Conservation (phyloP, 345 rosid species). For the Cardamine resedifolia region DNA sequence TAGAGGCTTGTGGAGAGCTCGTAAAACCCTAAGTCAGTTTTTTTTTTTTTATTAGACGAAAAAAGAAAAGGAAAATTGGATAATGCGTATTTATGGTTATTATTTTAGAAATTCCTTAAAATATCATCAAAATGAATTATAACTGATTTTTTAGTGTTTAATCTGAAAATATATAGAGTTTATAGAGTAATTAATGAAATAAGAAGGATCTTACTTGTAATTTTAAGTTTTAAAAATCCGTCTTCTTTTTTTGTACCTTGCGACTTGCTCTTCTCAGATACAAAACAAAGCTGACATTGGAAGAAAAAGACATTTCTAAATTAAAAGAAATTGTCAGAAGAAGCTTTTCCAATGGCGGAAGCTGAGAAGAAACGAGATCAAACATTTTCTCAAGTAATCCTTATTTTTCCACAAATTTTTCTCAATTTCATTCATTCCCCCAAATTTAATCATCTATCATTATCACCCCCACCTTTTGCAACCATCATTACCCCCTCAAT, state of each 20-base stretch:
- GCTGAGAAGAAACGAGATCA: constrained; percentile 37
- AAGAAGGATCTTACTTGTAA: background rate
- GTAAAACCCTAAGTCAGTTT: background rate
- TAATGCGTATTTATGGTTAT: background rate
- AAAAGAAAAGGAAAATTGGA: too few species aligned
- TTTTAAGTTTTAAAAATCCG: background rate
- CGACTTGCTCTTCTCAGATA: constrained; percentile 15
- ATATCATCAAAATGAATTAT: too few species aligned
- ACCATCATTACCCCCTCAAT: constrained; percentile 30
- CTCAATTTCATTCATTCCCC: background rate
- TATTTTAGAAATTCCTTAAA: too few species aligned
- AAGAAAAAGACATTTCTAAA: constrained; percentile 26
- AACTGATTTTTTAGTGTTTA: background rate
- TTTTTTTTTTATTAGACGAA: background rate
- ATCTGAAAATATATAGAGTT: background rate
- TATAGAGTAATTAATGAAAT: background rate
- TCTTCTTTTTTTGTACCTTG: background rate
- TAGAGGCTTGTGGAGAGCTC: background rate
- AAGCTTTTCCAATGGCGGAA: constrained; percentile 36
- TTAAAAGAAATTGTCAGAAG: background rate
- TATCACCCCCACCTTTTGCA: constrained; percentile 1
- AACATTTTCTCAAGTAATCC: constrained; percentile 27
- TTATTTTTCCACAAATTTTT: background rate
- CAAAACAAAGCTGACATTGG: constrained; percentile 26
- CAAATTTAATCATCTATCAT: constrained; percentile 10